Conservation (phyloP, 345 rosid genomes). For the thale cress (Arabidopsis thaliana) region TAIR10.1 NC_003071.7:13648001-13648500, state of each 20-base stretch:
- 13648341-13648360: slow-evolving; percentile 65
- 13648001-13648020: slow-evolving; percentile 50
- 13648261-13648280: slow-evolving; percentile 20
- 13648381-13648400: slow-evolving; percentile 90
- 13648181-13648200: slow-evolving; percentile 85
- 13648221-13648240: slow-evolving; percentile 35
- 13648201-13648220: slow-evolving; percentile 55
- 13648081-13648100: slow-evolving; percentile 42
- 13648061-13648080: slow-evolving; percentile 44
- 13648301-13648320: slow-evolving; percentile 18
- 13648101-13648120: slow-evolving; percentile 49
- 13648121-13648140: slow-evolving; percentile 57
- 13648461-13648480: slow-evolving; percentile 83
- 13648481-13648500: slow-evolving; percentile 68
- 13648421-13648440: slow-evolving; percentile 42
- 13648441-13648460: slow-evolving; percentile 60
- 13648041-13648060: slow-evolving; percentile 40
- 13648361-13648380: slow-evolving; percentile 86
- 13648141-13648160: slow-evolving; percentile 79
- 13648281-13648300: not conserved
- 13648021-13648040: slow-evolving; percentile 16
- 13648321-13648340: slow-evolving; percentile 55
- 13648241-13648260: slow-evolving; percentile 32
- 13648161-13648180: slow-evolving; percentile 96
- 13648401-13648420: slow-evolving; percentile 89